These are phyloP conservation scores for Botrytis aclada DNA, from an alignment of 2,329 filamentous ascomycete genomes.

Conservation along the genomic window DNA sequence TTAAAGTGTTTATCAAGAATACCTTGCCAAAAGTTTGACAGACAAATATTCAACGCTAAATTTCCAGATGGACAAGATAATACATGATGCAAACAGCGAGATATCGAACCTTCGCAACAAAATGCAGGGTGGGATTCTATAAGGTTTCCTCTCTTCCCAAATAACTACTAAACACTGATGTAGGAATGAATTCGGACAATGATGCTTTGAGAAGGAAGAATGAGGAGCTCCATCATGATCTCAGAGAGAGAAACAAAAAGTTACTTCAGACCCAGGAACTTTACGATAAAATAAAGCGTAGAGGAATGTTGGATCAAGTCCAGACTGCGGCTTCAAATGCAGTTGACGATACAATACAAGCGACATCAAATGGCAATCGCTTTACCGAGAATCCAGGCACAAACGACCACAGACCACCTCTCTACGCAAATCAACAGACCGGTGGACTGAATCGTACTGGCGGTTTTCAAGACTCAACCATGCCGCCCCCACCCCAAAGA, in stretches of 20 bases:
- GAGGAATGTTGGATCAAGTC: slow-evolving; percentile 53
- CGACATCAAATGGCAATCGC: slow-evolving; percentile 30
- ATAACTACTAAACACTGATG: slow-evolving; percentile 18
- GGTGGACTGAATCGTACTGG: neutral
- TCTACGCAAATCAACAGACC: slow-evolving; percentile 25
- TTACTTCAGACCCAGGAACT: slow-evolving; percentile 65
- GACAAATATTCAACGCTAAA: slow-evolving; percentile 68
- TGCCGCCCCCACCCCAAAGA: slow-evolving; percentile 20
- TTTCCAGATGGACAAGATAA: slow-evolving; percentile 66
- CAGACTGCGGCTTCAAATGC: slow-evolving; percentile 53
- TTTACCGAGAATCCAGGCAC: slow-evolving; percentile 30
- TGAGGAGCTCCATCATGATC: slow-evolving; percentile 63
- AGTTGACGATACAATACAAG: slow-evolving; percentile 43
- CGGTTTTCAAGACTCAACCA: slow-evolving; percentile 15
- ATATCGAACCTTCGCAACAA: slow-evolving; percentile 64
- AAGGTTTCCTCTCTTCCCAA: neutral
- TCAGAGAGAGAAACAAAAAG: slow-evolving; percentile 68
- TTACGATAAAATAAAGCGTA: slow-evolving; percentile 58
- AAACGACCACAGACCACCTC: slow-evolving; percentile 22
- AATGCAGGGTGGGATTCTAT: slow-evolving; percentile 52
- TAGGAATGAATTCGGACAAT: slow-evolving; percentile 59
- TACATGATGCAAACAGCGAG: slow-evolving; percentile 72
- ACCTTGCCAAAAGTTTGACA: slow-evolving; percentile 65
- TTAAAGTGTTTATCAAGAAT: slow-evolving; percentile 70
- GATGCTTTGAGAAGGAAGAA: slow-evolving; percentile 66